phyloP scores from a whole-genome alignment of 2,329 filamentous ascomycete species.

The Tolypocladium sp. region DNA sequence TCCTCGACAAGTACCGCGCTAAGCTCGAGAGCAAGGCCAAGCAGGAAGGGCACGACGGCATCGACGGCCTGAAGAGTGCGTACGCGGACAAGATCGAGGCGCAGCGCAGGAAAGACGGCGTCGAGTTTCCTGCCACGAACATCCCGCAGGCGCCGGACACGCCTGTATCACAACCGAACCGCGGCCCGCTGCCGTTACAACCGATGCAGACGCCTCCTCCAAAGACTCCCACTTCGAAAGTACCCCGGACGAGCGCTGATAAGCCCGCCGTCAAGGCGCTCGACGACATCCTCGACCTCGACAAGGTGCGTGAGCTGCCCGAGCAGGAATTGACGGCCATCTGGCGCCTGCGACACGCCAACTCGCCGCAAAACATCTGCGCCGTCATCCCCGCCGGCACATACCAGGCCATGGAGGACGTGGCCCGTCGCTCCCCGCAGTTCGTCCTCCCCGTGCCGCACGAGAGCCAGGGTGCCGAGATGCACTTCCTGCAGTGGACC shows the following conservation, averaged over 20 bases:
- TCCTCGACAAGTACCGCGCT: conserved; percentile 77
- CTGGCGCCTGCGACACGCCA: conserved; percentile 82
- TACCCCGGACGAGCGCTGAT: conserved; percentile 10
- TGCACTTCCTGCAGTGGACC: conserved; percentile 95
- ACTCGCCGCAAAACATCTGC: conserved; percentile 66
- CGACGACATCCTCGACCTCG: conserved; percentile 59
- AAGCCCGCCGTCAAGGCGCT: conserved; percentile 34
- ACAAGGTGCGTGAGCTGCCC: conserved; percentile 65
- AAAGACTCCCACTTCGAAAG: conserved; percentile 6
- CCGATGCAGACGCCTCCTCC: conserved; percentile 5
- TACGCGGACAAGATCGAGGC: conserved; percentile 78
- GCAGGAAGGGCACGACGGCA: conserved; percentile 58
- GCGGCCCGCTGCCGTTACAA: conserved; percentile 18
- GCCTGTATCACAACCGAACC: conserved; percentile 25
- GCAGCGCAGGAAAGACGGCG: conserved; percentile 58
- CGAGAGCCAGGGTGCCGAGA: conserved; percentile 63
- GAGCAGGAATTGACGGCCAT: conserved; percentile 75
- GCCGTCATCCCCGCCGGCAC: conserved; percentile 67
- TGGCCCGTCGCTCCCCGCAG: conserved; percentile 68
- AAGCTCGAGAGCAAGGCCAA: conserved; percentile 80
- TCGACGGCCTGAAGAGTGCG: conserved; percentile 68
- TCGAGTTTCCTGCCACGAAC: conserved; percentile 28
- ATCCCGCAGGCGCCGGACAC: conserved; percentile 27
- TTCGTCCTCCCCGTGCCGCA: conserved; percentile 86
- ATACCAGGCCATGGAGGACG: conserved; percentile 63